Percentiles rank a stretch among this genome's conserved stretches.
These are phyloP conservation scores for Podospora conica DNA, from an alignment of 495 filamentous ascomycete species.

Conservation along the genomic window DNA sequence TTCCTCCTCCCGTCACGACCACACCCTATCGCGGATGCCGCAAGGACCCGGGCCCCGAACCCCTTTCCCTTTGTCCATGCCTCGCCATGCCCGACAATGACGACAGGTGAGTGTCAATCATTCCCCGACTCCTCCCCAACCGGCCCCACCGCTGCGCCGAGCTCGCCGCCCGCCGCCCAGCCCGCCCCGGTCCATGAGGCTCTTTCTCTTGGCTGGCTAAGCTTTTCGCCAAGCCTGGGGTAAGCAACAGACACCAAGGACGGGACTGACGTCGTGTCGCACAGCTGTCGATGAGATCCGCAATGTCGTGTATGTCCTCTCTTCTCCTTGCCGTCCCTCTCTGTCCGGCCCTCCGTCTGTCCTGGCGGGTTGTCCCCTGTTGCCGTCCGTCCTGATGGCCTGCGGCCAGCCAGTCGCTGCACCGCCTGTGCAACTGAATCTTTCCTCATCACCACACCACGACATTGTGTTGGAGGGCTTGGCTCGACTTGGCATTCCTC, in stretches of 20 bases:
- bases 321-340: not conserved
- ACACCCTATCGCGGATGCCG: constrained; percentile 8
- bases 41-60: not conserved
- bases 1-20: not conserved
- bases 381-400: not conserved
- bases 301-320: constrained; percentile 32
- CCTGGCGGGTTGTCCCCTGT: not conserved
- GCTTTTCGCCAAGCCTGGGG: constrained; percentile 33
- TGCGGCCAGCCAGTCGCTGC: not conserved
- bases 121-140: not conserved
- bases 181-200: constrained; percentile 16
- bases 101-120: constrained; percentile 20
- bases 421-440: not conserved
- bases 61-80: constrained; percentile 7
- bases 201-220: constrained; percentile 30
- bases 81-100: constrained; percentile 27
- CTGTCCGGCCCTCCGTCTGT: not conserved
- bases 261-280: constrained; percentile 24
- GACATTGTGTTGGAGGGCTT: not conserved
- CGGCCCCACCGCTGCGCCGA: not conserved
- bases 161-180: not conserved
- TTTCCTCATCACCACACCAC: not conserved
- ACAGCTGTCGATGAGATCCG: constrained; percentile 35
- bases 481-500: not conserved
- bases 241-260: constrained; percentile 13